Evolutionary conservation across 805 yeast genomes (phyloP).

Genomic region (Yamadazyma paraphyllophila): DNA sequence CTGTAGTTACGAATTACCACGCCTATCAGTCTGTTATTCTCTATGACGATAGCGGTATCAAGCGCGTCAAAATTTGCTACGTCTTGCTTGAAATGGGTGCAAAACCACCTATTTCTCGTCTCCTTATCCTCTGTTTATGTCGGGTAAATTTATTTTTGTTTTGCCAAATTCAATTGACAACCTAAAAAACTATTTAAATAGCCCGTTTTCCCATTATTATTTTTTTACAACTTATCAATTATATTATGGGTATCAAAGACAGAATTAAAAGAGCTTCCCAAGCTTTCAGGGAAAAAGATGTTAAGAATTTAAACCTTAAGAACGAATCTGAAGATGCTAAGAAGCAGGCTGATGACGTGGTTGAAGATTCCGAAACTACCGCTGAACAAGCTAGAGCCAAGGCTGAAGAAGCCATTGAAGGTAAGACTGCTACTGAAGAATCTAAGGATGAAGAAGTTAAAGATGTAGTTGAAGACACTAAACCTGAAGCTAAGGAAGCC

Average conservation of each 20-base stretch:
- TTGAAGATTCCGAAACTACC: constrained; percentile 10
- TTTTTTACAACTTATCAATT: not conserved
- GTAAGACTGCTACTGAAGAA: constrained; percentile 9
- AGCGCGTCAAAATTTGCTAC: not conserved
- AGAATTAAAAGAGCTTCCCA: constrained; percentile 39
- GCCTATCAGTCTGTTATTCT: too few species aligned
- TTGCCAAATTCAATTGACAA: constrained; percentile 2
- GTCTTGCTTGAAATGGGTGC: not conserved
- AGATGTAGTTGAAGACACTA: not conserved
- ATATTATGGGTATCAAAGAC: constrained; percentile 35
- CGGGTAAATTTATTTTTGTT: constrained; percentile 4
- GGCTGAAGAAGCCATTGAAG: constrained; percentile 7
- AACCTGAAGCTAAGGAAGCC: not conserved
- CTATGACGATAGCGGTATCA: not conserved
- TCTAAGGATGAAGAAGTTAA: constrained; percentile 10
- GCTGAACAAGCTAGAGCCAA: constrained; percentile 5
- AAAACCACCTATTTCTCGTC: not conserved
- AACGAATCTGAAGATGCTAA: constrained; percentile 3
- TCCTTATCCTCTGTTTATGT: not conserved
- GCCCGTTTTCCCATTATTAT: not conserved
- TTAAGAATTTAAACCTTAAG: constrained; percentile 18
- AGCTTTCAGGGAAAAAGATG: constrained; percentile 27
- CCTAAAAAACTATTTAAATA: constrained; percentile 8
- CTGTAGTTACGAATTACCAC: too few species aligned
- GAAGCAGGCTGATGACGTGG: constrained; percentile 6